Evolutionary conservation across 768 basidiomycete genomes (phyloP).

Genomic region (Leccinum ochraceum): DNA sequence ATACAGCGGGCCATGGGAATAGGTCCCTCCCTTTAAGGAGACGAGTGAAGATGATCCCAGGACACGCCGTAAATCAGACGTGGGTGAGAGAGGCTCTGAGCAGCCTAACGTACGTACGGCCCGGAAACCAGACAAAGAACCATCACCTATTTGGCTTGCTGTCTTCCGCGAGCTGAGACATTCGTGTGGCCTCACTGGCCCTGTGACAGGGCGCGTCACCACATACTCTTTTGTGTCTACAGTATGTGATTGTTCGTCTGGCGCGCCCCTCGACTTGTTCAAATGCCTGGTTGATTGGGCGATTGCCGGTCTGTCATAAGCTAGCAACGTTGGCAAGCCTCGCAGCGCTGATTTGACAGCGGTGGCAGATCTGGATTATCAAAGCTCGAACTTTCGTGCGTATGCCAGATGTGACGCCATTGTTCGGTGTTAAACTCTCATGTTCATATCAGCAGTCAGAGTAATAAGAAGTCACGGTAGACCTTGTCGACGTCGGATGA

Average conservation of each 20-base stretch:
- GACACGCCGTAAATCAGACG: constrained; percentile 15
- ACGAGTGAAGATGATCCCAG: constrained; percentile 6
- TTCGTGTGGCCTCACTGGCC: constrained; percentile 10
- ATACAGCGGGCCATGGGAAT: constrained; percentile 15
- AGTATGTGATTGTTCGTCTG: constrained; percentile 7
- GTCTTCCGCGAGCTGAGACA: constrained; percentile 1
- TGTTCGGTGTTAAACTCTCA: constrained; percentile 10
- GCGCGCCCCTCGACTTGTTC: constrained; percentile 3
- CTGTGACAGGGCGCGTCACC: neutral
- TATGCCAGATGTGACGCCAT: constrained; percentile 13
- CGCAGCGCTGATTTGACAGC: constrained; percentile 18
- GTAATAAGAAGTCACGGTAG: constrained; percentile 1
- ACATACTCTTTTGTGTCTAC: neutral
- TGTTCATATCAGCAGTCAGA: constrained; percentile 10
- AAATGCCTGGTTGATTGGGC: constrained; percentile 5
- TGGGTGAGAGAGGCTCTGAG: constrained; percentile 2
- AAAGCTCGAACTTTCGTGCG: neutral
- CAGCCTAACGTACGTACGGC: neutral
- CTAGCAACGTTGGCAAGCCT: neutral
- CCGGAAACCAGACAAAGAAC: constrained; percentile 15
- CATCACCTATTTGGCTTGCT: constrained; percentile 10
- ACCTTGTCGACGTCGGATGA: constrained; percentile 17
- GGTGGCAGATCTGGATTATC: constrained; percentile 9
- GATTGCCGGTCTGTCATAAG: neutral
- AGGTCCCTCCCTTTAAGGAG: constrained; percentile 5